These are phyloP conservation scores for Fusarium keratoplasticum DNA, from an alignment of 2,329 filamentous ascomycete species.

Conservation along the genomic window DNA sequence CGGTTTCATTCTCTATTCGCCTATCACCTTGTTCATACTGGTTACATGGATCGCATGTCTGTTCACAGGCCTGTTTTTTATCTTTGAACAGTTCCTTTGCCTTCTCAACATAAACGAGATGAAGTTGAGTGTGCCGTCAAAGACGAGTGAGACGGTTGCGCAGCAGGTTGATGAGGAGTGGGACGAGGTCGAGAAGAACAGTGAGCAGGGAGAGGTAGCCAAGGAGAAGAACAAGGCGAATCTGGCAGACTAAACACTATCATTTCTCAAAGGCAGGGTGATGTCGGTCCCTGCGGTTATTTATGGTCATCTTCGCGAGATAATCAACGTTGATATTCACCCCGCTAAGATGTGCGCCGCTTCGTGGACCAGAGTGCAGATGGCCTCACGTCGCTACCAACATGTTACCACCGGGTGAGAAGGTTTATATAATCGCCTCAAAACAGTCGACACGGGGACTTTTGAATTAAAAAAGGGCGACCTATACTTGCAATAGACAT, in stretches of 20 bases:
- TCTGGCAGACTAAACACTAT: not conserved
- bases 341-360: not conserved
- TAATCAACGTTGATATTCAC: not conserved
- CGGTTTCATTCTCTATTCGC: constrained; percentile 16
- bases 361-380: not conserved
- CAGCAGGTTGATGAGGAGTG: not conserved
- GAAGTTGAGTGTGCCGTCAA: not conserved
- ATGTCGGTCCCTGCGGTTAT: no score
- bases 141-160: not conserved
- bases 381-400: not conserved
- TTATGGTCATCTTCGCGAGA: not conserved
- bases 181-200: not conserved
- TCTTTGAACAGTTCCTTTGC: not conserved
- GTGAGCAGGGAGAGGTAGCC: not conserved
- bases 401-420: not conserved
- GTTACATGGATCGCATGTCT: not conserved
- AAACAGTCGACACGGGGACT: not conserved
- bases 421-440: not conserved
- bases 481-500: not conserved
- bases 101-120: not conserved
- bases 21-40: not conserved
- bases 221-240: not conserved
- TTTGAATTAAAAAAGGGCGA: not conserved
- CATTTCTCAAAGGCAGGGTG: not conserved
- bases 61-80: not conserved